A percentile compares a stretch with the other conserved stretches of the same genome.
phyloP scores from a whole-genome alignment of 2,329 filamentous ascomycete species.

The Xenosphaeropsis pyriputrescens region DNA sequence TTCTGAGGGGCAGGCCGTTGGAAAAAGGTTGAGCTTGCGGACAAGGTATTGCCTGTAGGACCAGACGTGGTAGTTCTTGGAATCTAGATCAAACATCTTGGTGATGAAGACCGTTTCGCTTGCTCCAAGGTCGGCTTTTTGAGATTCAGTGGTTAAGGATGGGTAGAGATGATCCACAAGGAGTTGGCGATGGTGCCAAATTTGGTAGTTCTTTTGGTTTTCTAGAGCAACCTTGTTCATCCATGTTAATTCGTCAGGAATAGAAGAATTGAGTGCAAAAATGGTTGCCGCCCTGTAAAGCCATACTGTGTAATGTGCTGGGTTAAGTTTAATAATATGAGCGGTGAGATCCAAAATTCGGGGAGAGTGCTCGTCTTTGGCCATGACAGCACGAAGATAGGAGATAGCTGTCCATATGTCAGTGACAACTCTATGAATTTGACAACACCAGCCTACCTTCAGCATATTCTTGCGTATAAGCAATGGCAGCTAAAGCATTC shows the following conservation, averaged over 20 bases:
- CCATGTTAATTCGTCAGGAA: slow-evolving; percentile 56
- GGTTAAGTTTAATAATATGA: slow-evolving; percentile 83
- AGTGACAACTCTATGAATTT: not conserved
- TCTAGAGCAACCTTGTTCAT: slow-evolving; percentile 69
- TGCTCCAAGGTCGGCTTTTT: slow-evolving; percentile 39
- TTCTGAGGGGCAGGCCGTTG: slow-evolving; percentile 42
- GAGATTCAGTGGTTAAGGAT: slow-evolving; percentile 44
- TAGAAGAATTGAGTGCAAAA: slow-evolving; percentile 33
- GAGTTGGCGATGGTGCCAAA: slow-evolving; percentile 70
- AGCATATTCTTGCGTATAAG: slow-evolving; percentile 78
- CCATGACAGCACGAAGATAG: slow-evolving; percentile 91
- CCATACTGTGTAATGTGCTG: slow-evolving; percentile 98
- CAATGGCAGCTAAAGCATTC: slow-evolving; percentile 77
- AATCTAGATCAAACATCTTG: slow-evolving; percentile 69
- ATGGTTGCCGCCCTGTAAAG: slow-evolving; percentile 79
- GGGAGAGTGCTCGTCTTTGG: slow-evolving; percentile 53
- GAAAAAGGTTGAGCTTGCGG: slow-evolving; percentile 50
- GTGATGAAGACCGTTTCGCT: slow-evolving; percentile 65
- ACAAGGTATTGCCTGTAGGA: slow-evolving; percentile 71
- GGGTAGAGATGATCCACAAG: slow-evolving; percentile 42
- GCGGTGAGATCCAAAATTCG: slow-evolving; percentile 72
- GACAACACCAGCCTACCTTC: slow-evolving; percentile 37
- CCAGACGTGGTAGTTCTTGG: slow-evolving; percentile 99
- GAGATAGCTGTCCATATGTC: slow-evolving; percentile 48
- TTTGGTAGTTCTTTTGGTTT: slow-evolving; percentile 97